phyloP scores from a whole-genome alignment of 768 basidiomycete species.

The Podaxis sp. region DNA sequence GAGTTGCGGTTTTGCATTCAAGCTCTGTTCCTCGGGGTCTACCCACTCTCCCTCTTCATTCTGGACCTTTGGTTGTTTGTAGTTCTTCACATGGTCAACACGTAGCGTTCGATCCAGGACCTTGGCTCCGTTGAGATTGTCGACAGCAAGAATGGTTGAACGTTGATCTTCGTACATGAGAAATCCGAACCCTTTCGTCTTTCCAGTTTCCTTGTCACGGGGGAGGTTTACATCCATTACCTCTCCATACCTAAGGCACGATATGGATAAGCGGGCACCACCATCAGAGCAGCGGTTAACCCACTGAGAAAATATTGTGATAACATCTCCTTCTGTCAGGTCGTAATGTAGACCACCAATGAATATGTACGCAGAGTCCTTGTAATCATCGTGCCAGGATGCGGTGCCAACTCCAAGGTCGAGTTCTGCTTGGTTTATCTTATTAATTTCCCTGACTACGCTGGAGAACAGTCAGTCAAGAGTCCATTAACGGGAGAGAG shows the following conservation, averaged over 20 bases:
- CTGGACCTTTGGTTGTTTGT: slow-evolving; percentile 80
- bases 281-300: slow-evolving; percentile 22
- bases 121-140: slow-evolving; percentile 95
- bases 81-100: slow-evolving; percentile 90
- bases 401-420: slow-evolving; percentile 65
- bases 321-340: slow-evolving; percentile 95
- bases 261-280: background rate
- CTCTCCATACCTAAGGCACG: slow-evolving; percentile 81
- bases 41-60: slow-evolving; percentile 81
- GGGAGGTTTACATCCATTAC: slow-evolving; percentile 94
- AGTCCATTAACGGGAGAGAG: slow-evolving; percentile 10
- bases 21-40: slow-evolving; percentile 78
- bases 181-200: slow-evolving; percentile 89
- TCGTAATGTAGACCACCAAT: slow-evolving; percentile 85
- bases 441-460: slow-evolving; percentile 89
- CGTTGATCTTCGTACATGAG: slow-evolving; percentile 99
- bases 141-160: slow-evolving; percentile 92
- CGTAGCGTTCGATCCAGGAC: slow-evolving; percentile 83
- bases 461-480: slow-evolving; percentile 35
- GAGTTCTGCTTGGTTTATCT: slow-evolving; percentile 89
- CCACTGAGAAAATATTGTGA: slow-evolving; percentile 96
- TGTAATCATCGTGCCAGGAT: slow-evolving; percentile 98
- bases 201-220: slow-evolving; percentile 89
- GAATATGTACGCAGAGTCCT: slow-evolving; percentile 95
- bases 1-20: slow-evolving; percentile 82